A percentile compares a stretch with the other conserved stretches of the same genome.
These are phyloP conservation scores for Phytophthora colocasiae DNA, from an alignment of 352 stramenopile genomes.

Conservation along the genomic window DNA sequence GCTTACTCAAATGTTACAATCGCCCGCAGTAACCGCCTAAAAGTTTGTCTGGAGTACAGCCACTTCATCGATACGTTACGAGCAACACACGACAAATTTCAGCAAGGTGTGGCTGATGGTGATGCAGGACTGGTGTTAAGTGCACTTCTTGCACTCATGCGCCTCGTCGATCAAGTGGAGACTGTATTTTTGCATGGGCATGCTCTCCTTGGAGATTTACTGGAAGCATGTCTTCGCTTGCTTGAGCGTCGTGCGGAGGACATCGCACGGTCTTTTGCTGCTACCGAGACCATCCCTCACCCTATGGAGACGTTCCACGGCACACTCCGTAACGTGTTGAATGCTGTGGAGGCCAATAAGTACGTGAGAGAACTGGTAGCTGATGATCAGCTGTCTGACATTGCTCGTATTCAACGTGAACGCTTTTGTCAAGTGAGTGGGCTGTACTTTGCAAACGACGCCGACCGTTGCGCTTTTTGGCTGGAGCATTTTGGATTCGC, in stretches of 20 bases:
- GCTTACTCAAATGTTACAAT: constrained; percentile 77
- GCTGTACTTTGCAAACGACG: constrained; percentile 65
- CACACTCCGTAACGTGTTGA: constrained; percentile 76
- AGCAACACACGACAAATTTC: constrained; percentile 70
- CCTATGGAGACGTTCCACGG: constrained; percentile 81
- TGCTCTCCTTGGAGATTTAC: constrained; percentile 63
- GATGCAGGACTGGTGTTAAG: constrained; percentile 70
- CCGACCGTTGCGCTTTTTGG: constrained; percentile 63
- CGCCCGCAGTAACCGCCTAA: constrained; percentile 71
- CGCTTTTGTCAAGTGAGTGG: constrained; percentile 82
- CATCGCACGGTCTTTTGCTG: constrained; percentile 48
- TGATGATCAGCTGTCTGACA: constrained; percentile 57
- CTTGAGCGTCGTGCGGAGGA: constrained; percentile 49
- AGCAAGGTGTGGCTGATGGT: constrained; percentile 54
- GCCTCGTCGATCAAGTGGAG: constrained; percentile 78
- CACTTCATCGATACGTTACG: constrained; percentile 83
- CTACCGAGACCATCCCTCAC: constrained; percentile 70
- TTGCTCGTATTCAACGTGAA: constrained; percentile 66
- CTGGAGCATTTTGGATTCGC: constrained; percentile 70
- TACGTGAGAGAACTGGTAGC: constrained; percentile 71
- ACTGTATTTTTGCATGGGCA: constrained; percentile 78
- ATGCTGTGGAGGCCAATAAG: constrained; percentile 70
- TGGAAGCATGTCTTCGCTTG: constrained; percentile 62
- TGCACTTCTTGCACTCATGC: constrained; percentile 67
- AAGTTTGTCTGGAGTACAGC: constrained; percentile 79